A percentile compares a stretch with the other conserved stretches of the same genome.
These are phyloP conservation scores for Leucaena leucocephala DNA, from an alignment of 306 rosid species.

Conservation along the genomic window DNA sequence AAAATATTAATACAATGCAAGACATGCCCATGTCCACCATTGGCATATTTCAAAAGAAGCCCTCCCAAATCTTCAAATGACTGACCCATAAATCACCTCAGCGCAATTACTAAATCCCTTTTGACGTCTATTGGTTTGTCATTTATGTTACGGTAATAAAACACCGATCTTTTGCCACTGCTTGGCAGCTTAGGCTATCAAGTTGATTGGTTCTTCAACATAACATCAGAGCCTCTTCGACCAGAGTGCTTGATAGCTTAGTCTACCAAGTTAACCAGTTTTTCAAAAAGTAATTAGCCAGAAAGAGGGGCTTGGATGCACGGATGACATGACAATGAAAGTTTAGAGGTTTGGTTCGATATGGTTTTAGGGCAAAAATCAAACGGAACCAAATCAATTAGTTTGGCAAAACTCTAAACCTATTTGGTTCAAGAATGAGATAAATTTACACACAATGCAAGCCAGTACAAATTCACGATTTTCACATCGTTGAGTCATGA, in stretches of 20 bases:
- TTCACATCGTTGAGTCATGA: not conserved
- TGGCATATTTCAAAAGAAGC: slow-evolving; percentile 23
- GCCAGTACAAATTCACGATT: slow-evolving; percentile 19
- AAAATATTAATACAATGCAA: slow-evolving; percentile 13
- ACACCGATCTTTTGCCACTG: slow-evolving; percentile 1
- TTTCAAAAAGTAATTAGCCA: slow-evolving; percentile 4
- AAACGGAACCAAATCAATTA: not conserved
- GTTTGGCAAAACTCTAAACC: not conserved
- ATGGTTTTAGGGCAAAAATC: not conserved
- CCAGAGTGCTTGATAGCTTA: slow-evolving; percentile 14
- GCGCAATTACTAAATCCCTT: slow-evolving; percentile 16
- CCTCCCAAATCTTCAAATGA: slow-evolving; percentile 8
- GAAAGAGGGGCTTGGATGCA: slow-evolving; percentile 8
- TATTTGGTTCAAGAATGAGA: slow-evolving; percentile 2
- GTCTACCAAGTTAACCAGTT: slow-evolving; percentile 25
- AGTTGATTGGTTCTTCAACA: slow-evolving; percentile 7
- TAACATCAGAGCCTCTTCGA: slow-evolving; percentile 19
- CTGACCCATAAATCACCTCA: slow-evolving; percentile 21
- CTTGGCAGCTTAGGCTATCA: slow-evolving; percentile 4
- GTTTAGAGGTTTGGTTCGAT: not conserved
- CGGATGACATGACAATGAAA: slow-evolving; percentile 5
- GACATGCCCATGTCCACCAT: slow-evolving; percentile 23
- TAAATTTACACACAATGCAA: slow-evolving; percentile 23
- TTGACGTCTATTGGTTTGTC: slow-evolving; percentile 3
- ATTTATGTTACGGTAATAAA: slow-evolving; percentile 20